Base-by-base conservation (phyloP, 163 green algal species). In the Volvox carteri region DNA sequence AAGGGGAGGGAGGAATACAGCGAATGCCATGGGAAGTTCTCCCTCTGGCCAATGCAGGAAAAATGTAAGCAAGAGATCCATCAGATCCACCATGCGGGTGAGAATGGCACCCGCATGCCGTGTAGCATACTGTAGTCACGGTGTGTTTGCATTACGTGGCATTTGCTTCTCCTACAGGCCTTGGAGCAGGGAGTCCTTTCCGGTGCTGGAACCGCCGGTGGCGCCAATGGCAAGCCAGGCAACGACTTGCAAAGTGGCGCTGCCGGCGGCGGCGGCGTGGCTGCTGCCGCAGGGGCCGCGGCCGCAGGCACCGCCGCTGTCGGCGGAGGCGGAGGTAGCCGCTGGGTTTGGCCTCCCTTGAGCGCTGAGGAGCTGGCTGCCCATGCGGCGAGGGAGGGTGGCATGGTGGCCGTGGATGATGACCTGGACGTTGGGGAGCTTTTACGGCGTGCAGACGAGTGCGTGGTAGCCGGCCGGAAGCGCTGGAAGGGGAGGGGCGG, bases 331-430 rank as follows among this genome's bases (percentile, higher is more conserved):
- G 78, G 78, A 33, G n/a, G n/a, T n/a, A 86, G 78, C 37, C 78
- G 78, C 78, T 86, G 78, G 78, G 78, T 86, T 54, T 86, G 78
- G 78, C 56, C 78, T 28, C 78, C 78, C 23, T 33, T 86, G 54
- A 75, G 54, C 25, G 39, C 23, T 18, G 35, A 37, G 37, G 78
- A 86, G 78, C 4, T 48, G 39, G 39, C 58, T 7, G 78, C 78
- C 21, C 78, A 76, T 37, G 78, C 75, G 21, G 75, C 75, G 37
- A 50, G 75, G n/a, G 75, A 84, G 1, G 48, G 48, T 4, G 46
- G 50, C 50, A 67, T 78, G 78, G 78, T 77, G 41, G 78, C 42
- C 7, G 33, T 76, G 58, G 60, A 86, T 28, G 78, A 78, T 28
- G 0, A 1, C 58, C 12, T 86, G 56, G 78, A 86, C 60, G 78